Base-by-base conservation (phyloP, 2,329 filamentous ascomycete genomes). In the Diaporthe sp. region DNA sequence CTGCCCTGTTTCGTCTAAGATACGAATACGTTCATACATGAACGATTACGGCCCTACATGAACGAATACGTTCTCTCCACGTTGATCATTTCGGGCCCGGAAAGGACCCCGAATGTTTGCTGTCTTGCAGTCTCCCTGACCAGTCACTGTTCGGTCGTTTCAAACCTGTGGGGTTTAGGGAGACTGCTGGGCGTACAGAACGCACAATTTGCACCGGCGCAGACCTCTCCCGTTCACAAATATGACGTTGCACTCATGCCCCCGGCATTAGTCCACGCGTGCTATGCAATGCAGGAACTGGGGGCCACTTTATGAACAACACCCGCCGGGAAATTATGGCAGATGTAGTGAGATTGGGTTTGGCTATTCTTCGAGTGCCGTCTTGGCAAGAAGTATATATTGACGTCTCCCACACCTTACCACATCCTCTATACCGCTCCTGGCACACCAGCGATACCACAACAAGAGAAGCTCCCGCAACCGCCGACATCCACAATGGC, bases 11-110 rank as follows among this genome's bases (percentile, higher is more conserved):
- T 67, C 44, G 31, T 22, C 28, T 34, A 37, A 37, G 63, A 68
- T 68, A 68, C 65, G 65, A 68, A 68, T 68, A 68, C 65, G 65
- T 68, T 17, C 47, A 34, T 28, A 68, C 65, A 28, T 68, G 20
- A 37, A 68, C 65, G 65, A 68, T 68, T 68, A 68, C 65, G 65
- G 22, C 65, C 44, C 22, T 68, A 53, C 65, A 42, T 53, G 65
- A 68, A 73, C 71, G 71, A 73, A 73, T 73, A 65, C 71, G 58
- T 65, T 4, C 37, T 51, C 47, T 65, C 57, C 58, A 25, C 13
- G 25, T 34, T 39, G 4, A 44, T 37, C 44, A 44, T 53, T 60
- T 61, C 44, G 71, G 71, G 57, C 22, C 39, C 28, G 4, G 3
- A 31, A 37, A 12, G 49, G n/a, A 72, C 31, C 57, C 58, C 71